A percentile compares a stretch with the other conserved stretches of the same genome.
phyloP scores from a whole-genome alignment of 768 basidiomycete species.

The Podaxis sp. region DNA sequence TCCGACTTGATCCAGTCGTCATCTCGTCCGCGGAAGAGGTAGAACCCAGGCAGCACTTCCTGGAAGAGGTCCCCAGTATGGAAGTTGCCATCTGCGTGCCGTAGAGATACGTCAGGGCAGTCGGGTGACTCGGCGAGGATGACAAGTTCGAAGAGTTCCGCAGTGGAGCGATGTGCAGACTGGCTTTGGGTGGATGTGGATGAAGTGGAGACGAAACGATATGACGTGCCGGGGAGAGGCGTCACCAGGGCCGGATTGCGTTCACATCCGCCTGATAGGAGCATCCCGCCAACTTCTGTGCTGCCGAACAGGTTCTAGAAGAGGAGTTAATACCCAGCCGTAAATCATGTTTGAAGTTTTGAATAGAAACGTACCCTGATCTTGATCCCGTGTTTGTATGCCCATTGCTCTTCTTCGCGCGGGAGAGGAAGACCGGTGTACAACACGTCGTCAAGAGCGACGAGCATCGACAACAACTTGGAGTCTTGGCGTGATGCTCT shows the following conservation, averaged over 20 bases:
- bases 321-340: constrained; percentile 25
- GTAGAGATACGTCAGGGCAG: constrained; percentile 61
- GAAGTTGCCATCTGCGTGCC: constrained; percentile 66
- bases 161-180: constrained; percentile 52
- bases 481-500: constrained; percentile 58
- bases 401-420: constrained; percentile 72
- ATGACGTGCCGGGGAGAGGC: constrained; percentile 61
- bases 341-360: constrained; percentile 15
- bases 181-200: constrained; percentile 34
- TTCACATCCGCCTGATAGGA: constrained; percentile 60
- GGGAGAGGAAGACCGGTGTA: constrained; percentile 66
- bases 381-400: constrained; percentile 59
- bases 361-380: constrained; percentile 50
- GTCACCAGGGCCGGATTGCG: constrained; percentile 52
- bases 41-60: constrained; percentile 56
- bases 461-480: constrained; percentile 57
- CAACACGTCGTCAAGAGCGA: constrained; percentile 59
- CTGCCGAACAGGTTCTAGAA: constrained; percentile 75
- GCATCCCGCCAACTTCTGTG: constrained; percentile 77
- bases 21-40: constrained; percentile 68
- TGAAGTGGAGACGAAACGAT: constrained; percentile 61
- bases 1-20: constrained; percentile 89
- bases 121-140: constrained; percentile 67
- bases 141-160: constrained; percentile 64
- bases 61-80: constrained; percentile 84